Percentiles rank a stretch among this genome's conserved stretches.
These are phyloP conservation scores for Colletotrichum abscissum DNA, from an alignment of 2,329 filamentous ascomycete species.

Conservation along the genomic window DNA sequence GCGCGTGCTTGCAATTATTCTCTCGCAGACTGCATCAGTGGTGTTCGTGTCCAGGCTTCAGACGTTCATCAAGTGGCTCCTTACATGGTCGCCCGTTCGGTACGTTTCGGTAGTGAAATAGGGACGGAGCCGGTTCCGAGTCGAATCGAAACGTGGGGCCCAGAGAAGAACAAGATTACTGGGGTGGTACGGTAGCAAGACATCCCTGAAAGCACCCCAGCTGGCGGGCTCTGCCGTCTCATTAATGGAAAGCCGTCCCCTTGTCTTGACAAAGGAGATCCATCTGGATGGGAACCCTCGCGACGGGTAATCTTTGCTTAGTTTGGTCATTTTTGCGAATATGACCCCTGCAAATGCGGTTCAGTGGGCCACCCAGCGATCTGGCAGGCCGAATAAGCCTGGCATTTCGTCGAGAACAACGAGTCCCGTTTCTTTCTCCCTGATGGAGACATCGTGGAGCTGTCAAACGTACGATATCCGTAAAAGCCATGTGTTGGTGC, in stretches of 20 bases:
- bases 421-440: constrained; percentile 31
- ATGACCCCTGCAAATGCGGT: constrained; percentile 24
- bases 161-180: constrained; percentile 4
- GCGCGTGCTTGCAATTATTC: constrained; percentile 10
- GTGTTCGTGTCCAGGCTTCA: not conserved
- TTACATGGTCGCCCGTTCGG: constrained; percentile 6
- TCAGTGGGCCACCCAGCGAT: constrained; percentile 32
- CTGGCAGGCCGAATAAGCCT: constrained; percentile 34
- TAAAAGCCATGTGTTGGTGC: constrained; percentile 28
- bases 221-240: constrained; percentile 36
- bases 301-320: constrained; percentile 33
- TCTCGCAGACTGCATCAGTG: not conserved
- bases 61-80: not conserved
- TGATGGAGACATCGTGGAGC: constrained; percentile 17
- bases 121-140: constrained; percentile 29
- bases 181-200: constrained; percentile 11
- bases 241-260: constrained; percentile 25
- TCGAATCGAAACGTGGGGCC: constrained; percentile 31
- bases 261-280: constrained; percentile 18
- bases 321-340: constrained; percentile 35
- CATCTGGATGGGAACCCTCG: constrained; percentile 27
- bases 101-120: constrained; percentile 26
- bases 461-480: constrained; percentile 31
- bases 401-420: constrained; percentile 31
- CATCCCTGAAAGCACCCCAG: constrained; percentile 25